phyloP scores from a whole-genome alignment of 2,329 filamentous ascomycete genomes.

The Metarhizium rileyi region DNA sequence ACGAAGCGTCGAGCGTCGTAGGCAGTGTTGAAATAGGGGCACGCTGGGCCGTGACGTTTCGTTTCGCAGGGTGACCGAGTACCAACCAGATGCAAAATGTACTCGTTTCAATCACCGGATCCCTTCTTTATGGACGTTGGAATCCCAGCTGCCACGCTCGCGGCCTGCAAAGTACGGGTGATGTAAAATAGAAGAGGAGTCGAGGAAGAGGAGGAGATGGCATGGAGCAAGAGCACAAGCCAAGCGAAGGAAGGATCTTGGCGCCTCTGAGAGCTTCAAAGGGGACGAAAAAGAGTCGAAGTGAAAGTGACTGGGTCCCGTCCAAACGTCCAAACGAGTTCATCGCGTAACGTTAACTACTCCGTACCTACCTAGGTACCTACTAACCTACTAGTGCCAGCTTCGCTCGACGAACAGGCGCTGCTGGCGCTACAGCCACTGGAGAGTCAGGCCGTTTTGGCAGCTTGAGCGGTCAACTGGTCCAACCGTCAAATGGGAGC shows the following conservation, averaged over 20 bases:
- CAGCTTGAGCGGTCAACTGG: background rate
- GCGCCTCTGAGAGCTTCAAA: too few species aligned
- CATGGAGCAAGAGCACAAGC: background rate
- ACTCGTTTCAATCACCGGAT: too few species aligned
- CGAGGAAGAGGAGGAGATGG: background rate
- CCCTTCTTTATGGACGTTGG: background rate
- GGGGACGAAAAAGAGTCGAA: too few species aligned
- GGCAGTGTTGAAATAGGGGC: background rate
- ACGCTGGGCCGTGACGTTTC: background rate
- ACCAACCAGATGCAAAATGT: too few species aligned
- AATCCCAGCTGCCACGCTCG: background rate
- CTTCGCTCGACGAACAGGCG: background rate
- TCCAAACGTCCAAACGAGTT: too few species aligned
- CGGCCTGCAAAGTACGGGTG: background rate
- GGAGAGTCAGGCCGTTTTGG: background rate
- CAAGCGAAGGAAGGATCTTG: too few species aligned
- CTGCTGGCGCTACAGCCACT: background rate
- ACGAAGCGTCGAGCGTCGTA: background rate
- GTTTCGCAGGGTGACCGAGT: background rate
- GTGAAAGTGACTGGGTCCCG: too few species aligned
- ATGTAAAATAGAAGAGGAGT: background rate
- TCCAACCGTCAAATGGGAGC: too few species aligned
- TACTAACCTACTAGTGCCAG: too few species aligned
- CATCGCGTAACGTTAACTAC: too few species aligned
- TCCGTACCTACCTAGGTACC: too few species aligned